Base-by-base conservation (phyloP, 2,329 filamentous ascomycete species). In the Ceratocystis cacaofunesta region DNA sequence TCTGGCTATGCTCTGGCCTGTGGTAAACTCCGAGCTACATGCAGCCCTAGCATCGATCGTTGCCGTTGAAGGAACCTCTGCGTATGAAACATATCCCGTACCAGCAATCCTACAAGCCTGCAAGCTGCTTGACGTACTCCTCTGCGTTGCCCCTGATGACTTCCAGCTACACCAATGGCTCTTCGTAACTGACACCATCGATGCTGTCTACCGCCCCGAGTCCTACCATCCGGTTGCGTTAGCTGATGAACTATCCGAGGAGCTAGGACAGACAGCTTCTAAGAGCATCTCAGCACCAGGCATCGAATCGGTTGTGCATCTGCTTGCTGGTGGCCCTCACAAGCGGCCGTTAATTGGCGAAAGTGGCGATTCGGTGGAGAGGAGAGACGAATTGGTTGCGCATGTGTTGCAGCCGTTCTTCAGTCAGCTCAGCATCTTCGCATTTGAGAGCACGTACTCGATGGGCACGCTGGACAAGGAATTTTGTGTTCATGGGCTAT, bases 161-260 rank as follows among this genome's bases (percentile, higher is more conserved):
- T 99, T 97, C 76, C 94, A 97, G 74, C 82, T 97, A n/a, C 88
- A 95, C 71, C 90, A 96, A 77, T 99, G 94, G 94, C 83, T 97
- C 3, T 99, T 96, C 74, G 86, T 99, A 65, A 95, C 91, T 1
- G 94, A 99, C 75, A 97, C 92, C 15, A 92, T 96, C 69, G 94
- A 99, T 71, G 92, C 94, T 0, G 89, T 99, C 43, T 95, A 99
- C 75, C 85, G 89, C 12, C 86, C 90, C 0, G 76, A 84, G 15
- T 78, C 79, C 63, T 87, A 86, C 76, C 81, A 85, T 68, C 82
- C 90, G 1, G 78, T 88, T 2, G 90, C 90, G 2, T 81, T 97
- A 4, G 87, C 89, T 0, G 94, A 97, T 70, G 89, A 94, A 71
- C 79, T 96, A 7, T 87, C 89, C 0, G 89, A 95, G 69, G 85